Base-by-base conservation (phyloP, 495 filamentous ascomycete species). In the Elasticomyces elasticus region DNA sequence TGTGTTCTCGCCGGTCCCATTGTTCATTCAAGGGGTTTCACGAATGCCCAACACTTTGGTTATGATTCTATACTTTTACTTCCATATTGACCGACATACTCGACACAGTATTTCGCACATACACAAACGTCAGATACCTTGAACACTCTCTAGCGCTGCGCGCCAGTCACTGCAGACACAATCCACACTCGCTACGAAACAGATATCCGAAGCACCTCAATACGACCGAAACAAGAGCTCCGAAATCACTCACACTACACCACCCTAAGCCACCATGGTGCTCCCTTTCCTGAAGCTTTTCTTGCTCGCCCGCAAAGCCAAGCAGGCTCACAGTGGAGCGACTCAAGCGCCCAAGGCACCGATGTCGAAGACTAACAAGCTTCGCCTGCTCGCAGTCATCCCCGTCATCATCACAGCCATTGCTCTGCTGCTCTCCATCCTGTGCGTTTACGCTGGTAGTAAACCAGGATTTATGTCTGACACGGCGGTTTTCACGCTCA, bases 381-480 rank as follows among this genome's bases (percentile, higher is more conserved):
- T 52, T 28, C 50, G 50, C 19, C 20, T 50, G 7, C 48, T 52
- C 23, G 55, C 49, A 5, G 26, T 52, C 1, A 17, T 52, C 19
- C 49, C 55, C 11, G 40, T 58, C 22, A 26, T 52, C 7, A 1
- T 46, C 19, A 52, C 41, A 26, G 40, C 25, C 24, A 58, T 52
- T 5, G 79, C 80, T 38, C 81, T 88, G 61, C 74, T 89, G 37
- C 70, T 91, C 31, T 73, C 74, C 11, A 68, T 88, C 56, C 69
- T 89, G 35, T 83, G 80, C 30, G 74, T 90, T 50, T 81, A 87
- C 55, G 82, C 86, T 2, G 86, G 86, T 22, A 68, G 75, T 9
- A 75, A 78, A 55, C 75, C 67, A 51, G 74, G 71, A 28, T 73
- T 79, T 60, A 75, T 89, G 61, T 75, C 82, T 50, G 67, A 76